Evolutionary conservation across 441 rosid species (phyloP).

Genomic region (Populus hybrid): DNA sequence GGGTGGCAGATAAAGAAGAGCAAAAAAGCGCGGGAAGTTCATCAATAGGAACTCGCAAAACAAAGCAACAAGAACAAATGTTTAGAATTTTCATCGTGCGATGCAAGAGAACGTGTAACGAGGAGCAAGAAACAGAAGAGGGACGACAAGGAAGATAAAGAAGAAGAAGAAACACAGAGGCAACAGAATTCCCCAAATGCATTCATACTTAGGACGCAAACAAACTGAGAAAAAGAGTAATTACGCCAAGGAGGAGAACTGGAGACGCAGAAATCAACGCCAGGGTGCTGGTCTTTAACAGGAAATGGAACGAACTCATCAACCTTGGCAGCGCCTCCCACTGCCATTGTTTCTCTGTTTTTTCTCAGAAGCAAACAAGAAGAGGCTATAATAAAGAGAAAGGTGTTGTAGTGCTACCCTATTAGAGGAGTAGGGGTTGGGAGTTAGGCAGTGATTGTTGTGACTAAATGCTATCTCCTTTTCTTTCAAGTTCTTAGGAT

Average conservation of each 20-base stretch:
- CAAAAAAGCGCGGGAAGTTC: background rate
- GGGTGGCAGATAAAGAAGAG: background rate
- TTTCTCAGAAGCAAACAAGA: background rate
- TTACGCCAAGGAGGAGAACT: constrained; percentile 85
- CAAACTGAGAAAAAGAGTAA: constrained; percentile 1
- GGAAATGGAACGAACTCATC: constrained; percentile 77
- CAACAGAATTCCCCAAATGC: background rate
- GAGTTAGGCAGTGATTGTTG: constrained; percentile 22
- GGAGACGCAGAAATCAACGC: constrained; percentile 64
- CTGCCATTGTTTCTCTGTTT: constrained; percentile 13
- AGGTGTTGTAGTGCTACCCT: background rate
- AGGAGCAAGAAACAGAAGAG: background rate
- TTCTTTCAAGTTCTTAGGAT: background rate
- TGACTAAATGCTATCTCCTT: constrained; percentile 3
- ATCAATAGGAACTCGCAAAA: background rate
- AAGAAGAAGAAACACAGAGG: background rate
- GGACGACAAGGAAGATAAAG: background rate
- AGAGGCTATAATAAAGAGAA: background rate
- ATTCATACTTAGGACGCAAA: background rate
- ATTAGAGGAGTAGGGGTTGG: background rate
- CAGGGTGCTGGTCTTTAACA: constrained; percentile 80
- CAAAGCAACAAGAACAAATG: background rate
- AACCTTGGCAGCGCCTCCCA: constrained; percentile 31
- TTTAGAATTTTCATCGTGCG: no score
- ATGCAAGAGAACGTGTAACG: background rate